Evolutionary conservation across 257 asterid species (phyloP).

Genomic region (Solanum ossicruentum): DNA sequence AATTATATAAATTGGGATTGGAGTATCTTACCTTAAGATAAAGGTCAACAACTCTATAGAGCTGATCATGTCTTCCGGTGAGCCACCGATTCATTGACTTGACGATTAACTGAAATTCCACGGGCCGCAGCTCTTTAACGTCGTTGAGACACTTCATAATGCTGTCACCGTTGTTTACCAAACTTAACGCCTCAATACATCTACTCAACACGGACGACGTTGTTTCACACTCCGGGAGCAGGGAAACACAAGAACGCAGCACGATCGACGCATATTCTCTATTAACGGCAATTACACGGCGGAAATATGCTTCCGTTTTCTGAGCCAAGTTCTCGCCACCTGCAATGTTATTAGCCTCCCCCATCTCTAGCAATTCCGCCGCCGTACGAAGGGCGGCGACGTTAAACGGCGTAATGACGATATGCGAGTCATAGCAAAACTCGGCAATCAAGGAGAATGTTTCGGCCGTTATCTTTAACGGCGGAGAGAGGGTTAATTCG

Average conservation of each 20-base stretch:
- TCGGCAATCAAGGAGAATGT: slow-evolving; percentile 52
- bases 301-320: slow-evolving; percentile 59
- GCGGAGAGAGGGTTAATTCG: slow-evolving; percentile 68
- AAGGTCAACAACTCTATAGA: slow-evolving; percentile 55
- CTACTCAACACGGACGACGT: slow-evolving; percentile 50
- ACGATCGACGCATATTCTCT: slow-evolving; percentile 43
- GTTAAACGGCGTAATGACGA: slow-evolving; percentile 59
- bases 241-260: slow-evolving; percentile 40
- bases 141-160: slow-evolving; percentile 27
- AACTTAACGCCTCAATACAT: slow-evolving; percentile 59
- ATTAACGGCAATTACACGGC: slow-evolving; percentile 36
- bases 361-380: slow-evolving; percentile 67
- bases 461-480: slow-evolving; percentile 67
- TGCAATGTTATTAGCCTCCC: slow-evolving; percentile 5
- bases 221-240: slow-evolving; percentile 72
- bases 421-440: slow-evolving; percentile 50
- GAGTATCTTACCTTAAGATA: slow-evolving; percentile 40
- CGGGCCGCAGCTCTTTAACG: slow-evolving; percentile 18
- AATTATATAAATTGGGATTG: background rate
- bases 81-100: slow-evolving; percentile 43
- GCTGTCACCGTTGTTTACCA: slow-evolving; percentile 31
- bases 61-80: slow-evolving; percentile 51
- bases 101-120: slow-evolving; percentile 37
- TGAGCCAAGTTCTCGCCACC: slow-evolving; percentile 31
- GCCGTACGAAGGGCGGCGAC: slow-evolving; percentile 73